phyloP scores from a whole-genome alignment of 2,329 filamentous ascomycete genomes.

The Calycina marina region DNA sequence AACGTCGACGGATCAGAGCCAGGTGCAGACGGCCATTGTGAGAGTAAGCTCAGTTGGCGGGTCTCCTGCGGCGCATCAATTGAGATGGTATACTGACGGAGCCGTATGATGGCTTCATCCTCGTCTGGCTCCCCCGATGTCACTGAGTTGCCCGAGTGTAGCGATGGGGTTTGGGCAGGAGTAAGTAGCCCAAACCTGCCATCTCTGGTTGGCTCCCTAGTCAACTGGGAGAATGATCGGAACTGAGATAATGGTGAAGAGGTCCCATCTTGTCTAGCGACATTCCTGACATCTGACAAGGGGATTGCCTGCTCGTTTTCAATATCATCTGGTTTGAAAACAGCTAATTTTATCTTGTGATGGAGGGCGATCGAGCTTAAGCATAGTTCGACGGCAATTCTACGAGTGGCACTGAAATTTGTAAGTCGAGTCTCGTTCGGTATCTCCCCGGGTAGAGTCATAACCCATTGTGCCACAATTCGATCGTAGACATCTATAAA shows the following conservation, averaged over 20 bases:
- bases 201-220: no score
- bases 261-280: no score
- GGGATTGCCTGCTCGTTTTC: no score
- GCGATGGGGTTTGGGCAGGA: slow-evolving; percentile 15
- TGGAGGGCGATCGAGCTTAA: slow-evolving; percentile 18
- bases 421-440: slow-evolving; percentile 14
- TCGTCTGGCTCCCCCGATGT: slow-evolving; percentile 14
- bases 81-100: slow-evolving; percentile 23
- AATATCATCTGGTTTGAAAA: no score
- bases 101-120: slow-evolving; percentile 21
- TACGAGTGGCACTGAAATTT: slow-evolving; percentile 18
- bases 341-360: no score
- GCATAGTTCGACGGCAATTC: slow-evolving; percentile 19
- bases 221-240: no score
- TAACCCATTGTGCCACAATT: slow-evolving; percentile 19
- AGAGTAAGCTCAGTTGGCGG: slow-evolving; percentile 19
- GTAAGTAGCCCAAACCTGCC: slow-evolving; percentile 9
- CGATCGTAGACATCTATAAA: slow-evolving; percentile 19
- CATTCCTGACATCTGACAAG: no score
- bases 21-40: slow-evolving; percentile 24
- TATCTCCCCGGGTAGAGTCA: slow-evolving; percentile 14
- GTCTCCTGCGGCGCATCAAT: slow-evolving; percentile 19
- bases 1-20: slow-evolving; percentile 23
- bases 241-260: no score
- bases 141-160: slow-evolving; percentile 15